Percentiles rank a stretch among this genome's conserved stretches.
Evolutionary conservation across 352 stramenopile species (phyloP).

Genomic region (Phytophthora podocarpi): DNA sequence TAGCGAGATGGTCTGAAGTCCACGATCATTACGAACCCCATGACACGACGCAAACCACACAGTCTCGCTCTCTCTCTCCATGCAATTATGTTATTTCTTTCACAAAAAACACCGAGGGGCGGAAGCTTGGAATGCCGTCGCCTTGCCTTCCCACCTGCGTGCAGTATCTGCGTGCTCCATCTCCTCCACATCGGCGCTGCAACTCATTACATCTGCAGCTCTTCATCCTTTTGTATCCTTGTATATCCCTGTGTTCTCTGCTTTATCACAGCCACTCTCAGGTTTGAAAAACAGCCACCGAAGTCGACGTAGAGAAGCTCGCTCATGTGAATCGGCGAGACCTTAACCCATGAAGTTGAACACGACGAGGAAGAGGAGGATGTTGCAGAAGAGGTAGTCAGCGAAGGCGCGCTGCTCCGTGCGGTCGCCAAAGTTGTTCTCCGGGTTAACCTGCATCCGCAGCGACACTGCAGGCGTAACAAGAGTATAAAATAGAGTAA

Average conservation of each 20-base stretch:
- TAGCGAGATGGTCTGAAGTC: too few relatives aligned
- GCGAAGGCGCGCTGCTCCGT: conserved; percentile 89
- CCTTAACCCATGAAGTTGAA: conserved; percentile 96
- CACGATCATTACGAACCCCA: too few relatives aligned
- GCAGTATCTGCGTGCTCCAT: neutral
- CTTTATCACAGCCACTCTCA: too few relatives aligned
- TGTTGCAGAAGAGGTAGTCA: conserved; percentile 93
- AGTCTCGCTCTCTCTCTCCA: neutral
- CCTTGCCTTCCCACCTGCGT: too few relatives aligned
- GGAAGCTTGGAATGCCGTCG: too few relatives aligned
- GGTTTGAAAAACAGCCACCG: too few relatives aligned
- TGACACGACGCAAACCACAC: neutral
- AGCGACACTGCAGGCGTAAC: conserved; percentile 70
- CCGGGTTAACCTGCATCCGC: conserved; percentile 90
- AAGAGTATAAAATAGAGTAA: conserved; percentile 3
- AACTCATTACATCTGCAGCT: neutral
- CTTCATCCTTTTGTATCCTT: neutral
- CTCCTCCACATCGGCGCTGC: neutral
- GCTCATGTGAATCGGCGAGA: too few relatives aligned
- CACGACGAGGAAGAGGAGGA: conserved; percentile 92
- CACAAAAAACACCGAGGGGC: conserved; percentile 3
- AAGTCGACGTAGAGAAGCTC: too few relatives aligned
- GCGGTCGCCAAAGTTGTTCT: conserved; percentile 84
- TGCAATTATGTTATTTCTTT: conserved; percentile 28
- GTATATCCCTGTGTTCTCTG: neutral